phyloP scores from a whole-genome alignment of 768 basidiomycete species.

The Mycena vitilis region DNA sequence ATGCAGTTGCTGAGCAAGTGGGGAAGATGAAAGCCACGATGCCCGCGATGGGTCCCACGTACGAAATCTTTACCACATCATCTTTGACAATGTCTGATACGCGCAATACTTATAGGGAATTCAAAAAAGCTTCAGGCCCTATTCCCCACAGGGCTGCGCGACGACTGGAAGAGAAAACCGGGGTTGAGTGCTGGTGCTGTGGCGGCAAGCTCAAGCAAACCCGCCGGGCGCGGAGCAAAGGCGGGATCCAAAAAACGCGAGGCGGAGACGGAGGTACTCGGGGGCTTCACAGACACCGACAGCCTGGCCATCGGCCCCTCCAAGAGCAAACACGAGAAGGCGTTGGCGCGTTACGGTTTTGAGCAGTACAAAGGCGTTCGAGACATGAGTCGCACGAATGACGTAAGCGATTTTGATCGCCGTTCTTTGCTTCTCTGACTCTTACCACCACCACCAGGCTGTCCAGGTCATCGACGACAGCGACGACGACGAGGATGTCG shows the following conservation, averaged over 20 bases:
- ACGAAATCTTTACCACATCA: no score
- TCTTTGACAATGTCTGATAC: no score
- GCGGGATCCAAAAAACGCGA: background rate
- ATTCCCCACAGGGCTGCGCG: background rate
- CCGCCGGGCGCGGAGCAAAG: no score
- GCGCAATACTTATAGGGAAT: background rate
- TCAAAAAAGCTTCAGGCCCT: background rate
- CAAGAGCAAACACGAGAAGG: no score
- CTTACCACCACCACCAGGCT: background rate
- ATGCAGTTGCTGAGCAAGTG: no score
- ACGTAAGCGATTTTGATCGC: background rate
- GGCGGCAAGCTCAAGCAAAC: background rate
- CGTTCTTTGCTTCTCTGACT: background rate
- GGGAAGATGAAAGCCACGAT: no score
- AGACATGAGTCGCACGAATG: background rate
- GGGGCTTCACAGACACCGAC: background rate
- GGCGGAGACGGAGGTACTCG: background rate
- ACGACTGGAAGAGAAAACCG: background rate
- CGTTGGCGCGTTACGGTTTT: background rate
- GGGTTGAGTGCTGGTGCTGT: background rate
- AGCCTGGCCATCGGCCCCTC: no score
- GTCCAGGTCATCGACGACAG: background rate
- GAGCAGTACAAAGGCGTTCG: background rate
- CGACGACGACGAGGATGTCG: background rate
- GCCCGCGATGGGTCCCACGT: no score